These are phyloP conservation scores for Draba incana DNA, from an alignment of 345 rosid species.

Conservation along the genomic window DNA sequence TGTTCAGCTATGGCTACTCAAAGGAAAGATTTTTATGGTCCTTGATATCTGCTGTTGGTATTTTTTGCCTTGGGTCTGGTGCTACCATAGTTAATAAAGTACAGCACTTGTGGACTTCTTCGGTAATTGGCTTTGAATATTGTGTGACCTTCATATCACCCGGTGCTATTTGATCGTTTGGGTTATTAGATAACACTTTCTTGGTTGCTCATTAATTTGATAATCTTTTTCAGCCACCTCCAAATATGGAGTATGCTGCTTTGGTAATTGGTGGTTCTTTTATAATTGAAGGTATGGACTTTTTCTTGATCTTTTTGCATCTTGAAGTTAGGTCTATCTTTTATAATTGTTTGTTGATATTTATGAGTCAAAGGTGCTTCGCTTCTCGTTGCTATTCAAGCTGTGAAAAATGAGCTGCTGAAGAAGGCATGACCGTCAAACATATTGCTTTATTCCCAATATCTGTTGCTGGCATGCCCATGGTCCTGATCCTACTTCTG, in stretches of 20 bases:
- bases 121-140: slow-evolving; percentile 47
- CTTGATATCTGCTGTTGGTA: slow-evolving; percentile 98
- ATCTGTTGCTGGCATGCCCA: slow-evolving; percentile 99
- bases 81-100: slow-evolving; percentile 94
- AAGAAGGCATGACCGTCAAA: slow-evolving; percentile 90
- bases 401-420: slow-evolving; percentile 94
- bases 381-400: slow-evolving; percentile 90
- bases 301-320: too few relatives aligned
- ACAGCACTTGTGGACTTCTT: slow-evolving; percentile 83
- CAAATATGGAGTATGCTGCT: slow-evolving; percentile 81
- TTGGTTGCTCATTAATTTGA: slow-evolving; percentile 30
- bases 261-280: slow-evolving; percentile 95
- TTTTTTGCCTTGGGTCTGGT: slow-evolving; percentile 98
- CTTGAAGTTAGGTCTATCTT: background rate
- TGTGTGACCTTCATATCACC: background rate
- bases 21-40: slow-evolving; percentile 99
- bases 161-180: slow-evolving; percentile 16
- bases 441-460: slow-evolving; percentile 94
- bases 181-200: slow-evolving; percentile 4
- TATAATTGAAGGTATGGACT: slow-evolving; percentile 75
- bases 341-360: background rate
- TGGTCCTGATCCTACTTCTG: too few relatives aligned
- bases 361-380: slow-evolving; percentile 71
- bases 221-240: slow-evolving; percentile 72
- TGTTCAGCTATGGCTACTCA: slow-evolving; percentile 90